A percentile compares a stretch with the other conserved stretches of the same genome.
Conservation (phyloP, 2,329 filamentous ascomycete genomes). For the Aspergillus niger region DNA sequence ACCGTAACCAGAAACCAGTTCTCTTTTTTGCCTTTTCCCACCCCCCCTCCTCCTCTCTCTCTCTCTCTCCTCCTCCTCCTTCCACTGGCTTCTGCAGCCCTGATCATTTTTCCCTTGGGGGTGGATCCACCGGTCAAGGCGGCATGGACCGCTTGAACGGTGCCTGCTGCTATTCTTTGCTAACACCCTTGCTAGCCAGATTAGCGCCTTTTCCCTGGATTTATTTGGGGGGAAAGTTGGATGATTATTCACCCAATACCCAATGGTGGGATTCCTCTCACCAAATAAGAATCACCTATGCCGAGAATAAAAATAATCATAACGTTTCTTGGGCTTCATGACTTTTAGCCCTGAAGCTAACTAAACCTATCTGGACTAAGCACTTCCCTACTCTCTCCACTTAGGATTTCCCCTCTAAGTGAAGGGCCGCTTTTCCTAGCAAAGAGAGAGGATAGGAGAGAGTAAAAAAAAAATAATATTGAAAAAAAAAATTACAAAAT, state of each 20-base stretch:
- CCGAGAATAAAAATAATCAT: conserved; percentile 9
- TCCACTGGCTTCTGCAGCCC: conserved; percentile 10
- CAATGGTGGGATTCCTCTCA: background rate
- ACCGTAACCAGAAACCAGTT: background rate
- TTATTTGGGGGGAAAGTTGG: conserved; percentile 6
- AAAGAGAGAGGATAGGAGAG: no score
- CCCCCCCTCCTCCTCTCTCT: background rate
- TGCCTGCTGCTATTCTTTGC: conserved; percentile 18
- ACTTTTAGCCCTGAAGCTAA: conserved; percentile 16
- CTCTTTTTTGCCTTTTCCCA: background rate
- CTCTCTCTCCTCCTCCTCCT: background rate
- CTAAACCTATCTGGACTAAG: conserved; percentile 15
- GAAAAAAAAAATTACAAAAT: background rate
- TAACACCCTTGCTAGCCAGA: conserved; percentile 12
- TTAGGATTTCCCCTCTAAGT: conserved; percentile 9
- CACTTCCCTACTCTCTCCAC: conserved; percentile 12
- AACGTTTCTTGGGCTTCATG: conserved; percentile 1
- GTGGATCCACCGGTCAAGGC: conserved; percentile 23
- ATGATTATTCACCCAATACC: conserved; percentile 2
- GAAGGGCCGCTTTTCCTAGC: background rate
- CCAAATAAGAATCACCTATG: background rate
- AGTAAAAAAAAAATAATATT: conserved; percentile 5
- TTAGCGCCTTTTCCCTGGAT: conserved; percentile 14
- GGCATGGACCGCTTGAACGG: conserved; percentile 25
- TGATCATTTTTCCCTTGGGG: conserved; percentile 14